phyloP scores from a whole-genome alignment of 257 asterid genomes.

The Petunia secreta region DNA sequence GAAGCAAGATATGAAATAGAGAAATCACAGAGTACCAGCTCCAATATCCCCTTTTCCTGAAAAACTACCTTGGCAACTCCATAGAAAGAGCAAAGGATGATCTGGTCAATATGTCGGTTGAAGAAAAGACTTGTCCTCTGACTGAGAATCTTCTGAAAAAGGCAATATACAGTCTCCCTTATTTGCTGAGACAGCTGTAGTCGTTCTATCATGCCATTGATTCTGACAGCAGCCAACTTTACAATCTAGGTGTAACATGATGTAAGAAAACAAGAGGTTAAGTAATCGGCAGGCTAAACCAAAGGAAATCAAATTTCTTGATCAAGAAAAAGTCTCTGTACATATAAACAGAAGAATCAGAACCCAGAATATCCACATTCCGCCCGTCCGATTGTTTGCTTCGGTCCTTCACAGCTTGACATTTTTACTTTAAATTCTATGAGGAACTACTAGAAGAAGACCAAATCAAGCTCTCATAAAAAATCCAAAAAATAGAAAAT shows the following conservation, averaged over 20 bases:
- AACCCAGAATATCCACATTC: constrained; percentile 5
- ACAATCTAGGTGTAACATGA: constrained; percentile 52
- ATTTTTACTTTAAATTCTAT: background rate
- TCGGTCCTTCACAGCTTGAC: background rate
- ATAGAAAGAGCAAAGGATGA: constrained; percentile 93
- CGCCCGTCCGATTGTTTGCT: background rate
- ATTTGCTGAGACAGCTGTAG: constrained; percentile 84
- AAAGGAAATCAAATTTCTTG: constrained; percentile 7
- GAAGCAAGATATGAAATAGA: constrained; percentile 20
- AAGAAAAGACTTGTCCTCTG: constrained; percentile 79
- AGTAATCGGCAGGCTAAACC: background rate
- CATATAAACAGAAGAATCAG: constrained; percentile 10
- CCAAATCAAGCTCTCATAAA: background rate
- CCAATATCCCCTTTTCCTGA: background rate
- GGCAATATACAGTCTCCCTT: constrained; percentile 82
- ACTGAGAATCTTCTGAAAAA: constrained; percentile 84
- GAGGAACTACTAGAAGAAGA: constrained; percentile 6
- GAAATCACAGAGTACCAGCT: constrained; percentile 15
- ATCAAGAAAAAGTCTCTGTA: background rate
- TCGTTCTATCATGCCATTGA: constrained; percentile 95
- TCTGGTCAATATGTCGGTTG: constrained; percentile 92
- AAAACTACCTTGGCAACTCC: constrained; percentile 90
- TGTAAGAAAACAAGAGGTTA: background rate
- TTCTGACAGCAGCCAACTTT: constrained; percentile 97
- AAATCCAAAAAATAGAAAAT: no score